Percentiles rank a stretch among this genome's conserved stretches.
phyloP scores from a whole-genome alignment of 768 basidiomycete species.

The Pulveroboletus ravenelii region DNA sequence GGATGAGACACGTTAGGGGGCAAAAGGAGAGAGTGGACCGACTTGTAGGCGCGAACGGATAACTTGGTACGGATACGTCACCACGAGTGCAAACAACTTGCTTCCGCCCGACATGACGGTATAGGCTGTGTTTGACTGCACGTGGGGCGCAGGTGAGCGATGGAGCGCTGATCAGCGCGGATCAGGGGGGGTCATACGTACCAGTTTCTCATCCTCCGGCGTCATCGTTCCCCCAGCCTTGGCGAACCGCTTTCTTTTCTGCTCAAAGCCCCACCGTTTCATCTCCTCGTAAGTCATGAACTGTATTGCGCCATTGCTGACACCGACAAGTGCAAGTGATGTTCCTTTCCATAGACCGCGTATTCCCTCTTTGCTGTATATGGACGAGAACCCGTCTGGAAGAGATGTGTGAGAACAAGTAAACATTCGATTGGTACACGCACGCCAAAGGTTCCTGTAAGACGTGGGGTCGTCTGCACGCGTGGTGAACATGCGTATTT shows the following conservation, averaged over 20 bases:
- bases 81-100: constrained; percentile 75
- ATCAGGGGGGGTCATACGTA: constrained; percentile 36
- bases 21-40: constrained; percentile 10
- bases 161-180: neutral
- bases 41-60: constrained; percentile 92
- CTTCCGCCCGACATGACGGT: constrained; percentile 89
- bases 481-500: constrained; percentile 95
- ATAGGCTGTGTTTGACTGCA: constrained; percentile 85
- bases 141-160: neutral
- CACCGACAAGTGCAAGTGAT: constrained; percentile 82
- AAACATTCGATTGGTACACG: constrained; percentile 3
- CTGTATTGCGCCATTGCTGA: constrained; percentile 91
- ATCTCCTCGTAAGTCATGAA: constrained; percentile 97
- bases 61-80: constrained; percentile 98
- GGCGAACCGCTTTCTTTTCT: constrained; percentile 60
- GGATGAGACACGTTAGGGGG: neutral
- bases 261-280: constrained; percentile 84
- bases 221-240: constrained; percentile 62
- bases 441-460: constrained; percentile 79
- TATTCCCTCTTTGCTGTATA: constrained; percentile 70
- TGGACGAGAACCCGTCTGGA: constrained; percentile 67
- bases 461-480: constrained; percentile 57
- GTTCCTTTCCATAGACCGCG: constrained; percentile 86
- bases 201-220: constrained; percentile 78
- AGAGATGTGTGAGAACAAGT: neutral